Percentiles rank a stretch among this genome's conserved stretches.
Evolutionary conservation across 306 rosid genomes (phyloP).

Genomic region (Cucurbita moschata): DNA sequence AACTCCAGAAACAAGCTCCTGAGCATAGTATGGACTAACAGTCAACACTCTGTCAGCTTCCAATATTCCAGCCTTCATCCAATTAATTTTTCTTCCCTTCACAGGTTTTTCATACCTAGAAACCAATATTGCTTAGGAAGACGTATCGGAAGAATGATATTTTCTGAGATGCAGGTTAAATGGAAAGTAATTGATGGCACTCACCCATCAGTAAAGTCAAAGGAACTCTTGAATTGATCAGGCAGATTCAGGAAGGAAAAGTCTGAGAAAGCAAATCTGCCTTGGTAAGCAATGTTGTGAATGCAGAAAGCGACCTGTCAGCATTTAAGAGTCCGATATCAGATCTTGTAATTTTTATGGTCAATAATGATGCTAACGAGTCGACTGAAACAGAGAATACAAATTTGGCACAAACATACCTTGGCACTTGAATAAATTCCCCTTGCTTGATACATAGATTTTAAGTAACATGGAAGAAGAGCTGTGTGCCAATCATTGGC

Average conservation of each 20-base stretch:
- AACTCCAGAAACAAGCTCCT: constrained; percentile 29
- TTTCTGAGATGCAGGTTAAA: background rate
- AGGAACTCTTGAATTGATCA: constrained; percentile 22
- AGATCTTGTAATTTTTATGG: background rate
- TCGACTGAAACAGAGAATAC: background rate
- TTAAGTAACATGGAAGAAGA: constrained; percentile 33
- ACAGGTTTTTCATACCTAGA: constrained; percentile 25
- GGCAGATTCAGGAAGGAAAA: constrained; percentile 26
- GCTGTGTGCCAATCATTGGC: constrained; percentile 44
- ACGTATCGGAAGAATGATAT: background rate
- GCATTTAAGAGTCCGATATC: background rate
- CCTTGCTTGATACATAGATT: constrained; percentile 21
- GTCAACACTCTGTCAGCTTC: constrained; percentile 27
- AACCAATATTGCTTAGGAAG: background rate
- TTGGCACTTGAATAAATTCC: constrained; percentile 30
- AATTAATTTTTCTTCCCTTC: constrained; percentile 39
- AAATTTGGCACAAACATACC: constrained; percentile 9
- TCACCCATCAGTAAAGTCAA: constrained; percentile 37
- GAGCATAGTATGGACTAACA: constrained; percentile 35
- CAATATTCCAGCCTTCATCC: constrained; percentile 35
- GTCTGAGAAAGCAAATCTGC: constrained; percentile 27
- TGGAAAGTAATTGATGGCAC: background rate
- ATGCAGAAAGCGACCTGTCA: constrained; percentile 35
- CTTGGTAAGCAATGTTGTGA: constrained; percentile 47
- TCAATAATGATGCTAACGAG: background rate